Conservation (phyloP, 1,139 yeast species). For the Geotrichum citri-aurantii region DNA sequence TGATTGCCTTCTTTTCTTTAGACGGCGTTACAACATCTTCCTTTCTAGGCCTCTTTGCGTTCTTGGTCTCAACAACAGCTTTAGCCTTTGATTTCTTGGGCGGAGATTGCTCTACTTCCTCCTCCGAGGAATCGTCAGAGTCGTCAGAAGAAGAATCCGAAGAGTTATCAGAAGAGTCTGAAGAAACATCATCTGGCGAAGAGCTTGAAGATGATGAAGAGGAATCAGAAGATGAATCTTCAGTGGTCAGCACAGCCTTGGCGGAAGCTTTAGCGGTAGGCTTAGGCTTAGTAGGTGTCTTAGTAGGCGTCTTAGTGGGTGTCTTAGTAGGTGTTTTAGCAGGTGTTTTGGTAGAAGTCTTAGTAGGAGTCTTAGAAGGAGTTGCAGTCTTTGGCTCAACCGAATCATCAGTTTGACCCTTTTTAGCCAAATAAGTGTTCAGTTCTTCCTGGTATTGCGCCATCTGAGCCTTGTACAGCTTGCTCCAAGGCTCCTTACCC, state of each 20-base stretch:
- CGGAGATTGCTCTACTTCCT: background rate
- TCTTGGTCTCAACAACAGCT: background rate
- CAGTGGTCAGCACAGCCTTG: background rate
- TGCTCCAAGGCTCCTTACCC: constrained; percentile 73
- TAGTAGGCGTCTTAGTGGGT: too few species aligned
- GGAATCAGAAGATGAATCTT: background rate
- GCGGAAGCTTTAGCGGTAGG: background rate
- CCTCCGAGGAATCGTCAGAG: constrained; percentile 3
- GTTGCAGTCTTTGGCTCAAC: constrained; percentile 18
- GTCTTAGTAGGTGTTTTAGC: background rate
- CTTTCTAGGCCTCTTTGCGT: background rate
- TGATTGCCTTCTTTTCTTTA: constrained; percentile 13
- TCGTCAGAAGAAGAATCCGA: constrained; percentile 1
- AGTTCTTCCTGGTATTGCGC: constrained; percentile 57
- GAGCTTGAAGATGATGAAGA: background rate
- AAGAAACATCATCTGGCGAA: background rate
- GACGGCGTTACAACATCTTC: background rate
- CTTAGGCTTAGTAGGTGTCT: background rate
- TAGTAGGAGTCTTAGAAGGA: background rate
- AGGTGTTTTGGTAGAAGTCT: background rate
- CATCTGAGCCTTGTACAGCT: constrained; percentile 61
- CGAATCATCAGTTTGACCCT: constrained; percentile 13
- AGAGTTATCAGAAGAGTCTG: background rate
- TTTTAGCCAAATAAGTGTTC: constrained; percentile 55
- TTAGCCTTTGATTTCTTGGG: background rate